Evolutionary conservation across 2,329 filamentous ascomycete species (phyloP), one percentile per base, ranked within the genome.

Genomic region (Monilinia laxa): DNA sequence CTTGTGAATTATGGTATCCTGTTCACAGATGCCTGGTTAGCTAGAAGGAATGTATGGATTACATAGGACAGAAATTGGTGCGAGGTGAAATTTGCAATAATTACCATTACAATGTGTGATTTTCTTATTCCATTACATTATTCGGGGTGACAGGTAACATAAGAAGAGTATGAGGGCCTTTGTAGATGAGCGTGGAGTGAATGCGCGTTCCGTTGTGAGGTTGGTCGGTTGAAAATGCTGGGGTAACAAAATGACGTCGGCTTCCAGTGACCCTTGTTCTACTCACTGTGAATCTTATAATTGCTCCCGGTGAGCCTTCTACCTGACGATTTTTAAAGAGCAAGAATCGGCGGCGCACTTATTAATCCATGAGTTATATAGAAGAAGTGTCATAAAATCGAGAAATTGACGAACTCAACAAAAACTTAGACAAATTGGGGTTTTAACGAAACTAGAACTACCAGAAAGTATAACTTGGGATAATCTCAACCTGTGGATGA

Each of bases 1-100:
- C 38, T 79, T 76, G 66, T 85, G 78, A 68, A 85, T 66, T 42
- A 66, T 74, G 67, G 81, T 77, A 72, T 82, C 80, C 86, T 89
- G 70, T n/a, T n/a, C 2, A 25, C 25, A n/a, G 25, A 23, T 35
- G 18, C 10, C 0, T 53, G 38, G 64, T 66, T 54, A 65, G 47
- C 28, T 11, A 23, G 42, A 56, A 38, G 28, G 38, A 62, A 55
- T 35, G 55, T 31, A 20, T 40, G 20, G 35, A 53, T 10, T 31
- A 45, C 47, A 4, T 9, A 20, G 52, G 38, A 28, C 1, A 10
- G 28, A 35, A 58, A 35, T 14, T 25, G 58, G n/a, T 52, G 45
- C 12, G 47, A 14, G 31, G n/a, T 25, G 31, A 12, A 31, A 25
- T 7, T 25, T 11, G 14, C 11, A 38, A n/a, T 25, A 51, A 20